Evolutionary conservation across 305 asterid genomes (phyloP).

Genomic region (Fraxinus baroniana): DNA sequence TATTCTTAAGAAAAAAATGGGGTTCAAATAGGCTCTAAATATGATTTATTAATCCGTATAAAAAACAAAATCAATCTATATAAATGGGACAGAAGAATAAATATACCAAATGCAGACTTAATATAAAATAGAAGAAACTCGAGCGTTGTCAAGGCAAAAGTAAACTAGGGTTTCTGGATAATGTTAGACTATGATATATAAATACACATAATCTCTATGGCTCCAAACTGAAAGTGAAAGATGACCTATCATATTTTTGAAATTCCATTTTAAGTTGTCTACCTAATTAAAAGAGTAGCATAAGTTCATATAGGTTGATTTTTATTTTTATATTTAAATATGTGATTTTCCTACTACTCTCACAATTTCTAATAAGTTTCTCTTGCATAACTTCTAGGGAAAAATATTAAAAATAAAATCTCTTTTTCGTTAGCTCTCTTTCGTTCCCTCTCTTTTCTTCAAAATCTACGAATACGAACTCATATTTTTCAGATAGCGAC

Average conservation of each 20-base stretch:
- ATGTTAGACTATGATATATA: neutral
- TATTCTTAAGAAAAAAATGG: no score
- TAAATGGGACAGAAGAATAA: no score
- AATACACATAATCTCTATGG: neutral
- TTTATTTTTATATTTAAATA: neutral
- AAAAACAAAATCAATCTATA: no score
- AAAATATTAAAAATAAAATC: no score
- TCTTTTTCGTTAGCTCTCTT: neutral
- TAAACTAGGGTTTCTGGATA: neutral
- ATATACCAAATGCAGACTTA: neutral
- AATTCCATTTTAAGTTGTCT: neutral
- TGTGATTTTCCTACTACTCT: neutral
- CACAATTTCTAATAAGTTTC: neutral
- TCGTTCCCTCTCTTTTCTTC: neutral
- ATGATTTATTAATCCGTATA: no score
- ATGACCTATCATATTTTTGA: neutral
- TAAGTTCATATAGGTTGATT: neutral
- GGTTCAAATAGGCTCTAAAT: no score
- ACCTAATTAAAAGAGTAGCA: neutral
- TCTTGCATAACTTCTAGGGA: neutral
- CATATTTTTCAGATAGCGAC: neutral
- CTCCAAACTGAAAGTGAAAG: neutral
- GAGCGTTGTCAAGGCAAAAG: neutral
- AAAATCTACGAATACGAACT: neutral
- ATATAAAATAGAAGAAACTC: neutral